These are phyloP conservation scores for Fusarium verrucosum DNA, from an alignment of 2,329 filamentous ascomycete species.

Conservation along the genomic window DNA sequence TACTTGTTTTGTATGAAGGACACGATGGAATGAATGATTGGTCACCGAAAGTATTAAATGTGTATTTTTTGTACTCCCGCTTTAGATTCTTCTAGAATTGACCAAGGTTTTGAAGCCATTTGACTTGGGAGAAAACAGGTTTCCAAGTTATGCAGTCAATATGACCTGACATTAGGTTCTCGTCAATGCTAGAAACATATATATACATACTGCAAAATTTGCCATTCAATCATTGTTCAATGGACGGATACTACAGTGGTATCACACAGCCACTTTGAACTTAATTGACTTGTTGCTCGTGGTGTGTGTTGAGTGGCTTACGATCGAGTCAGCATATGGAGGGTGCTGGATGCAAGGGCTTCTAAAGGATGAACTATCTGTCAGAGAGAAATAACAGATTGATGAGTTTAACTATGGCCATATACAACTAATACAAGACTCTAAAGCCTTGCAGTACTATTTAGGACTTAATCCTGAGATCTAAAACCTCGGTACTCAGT, in stretches of 20 bases:
- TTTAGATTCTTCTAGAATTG: neutral
- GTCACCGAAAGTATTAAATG: neutral
- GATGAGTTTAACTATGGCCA: no score
- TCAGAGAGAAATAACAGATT: no score
- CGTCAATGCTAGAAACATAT: neutral
- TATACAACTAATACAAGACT: no score
- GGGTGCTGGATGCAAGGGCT: no score
- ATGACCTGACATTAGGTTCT: neutral
- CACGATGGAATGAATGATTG: constrained; percentile 29
- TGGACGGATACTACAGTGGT: neutral
- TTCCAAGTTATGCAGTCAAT: neutral
- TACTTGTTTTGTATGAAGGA: constrained; percentile 25
- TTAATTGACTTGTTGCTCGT: no score
- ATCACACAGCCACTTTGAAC: neutral
- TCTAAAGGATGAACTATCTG: no score
- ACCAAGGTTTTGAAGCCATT: neutral
- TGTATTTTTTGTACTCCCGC: no score
- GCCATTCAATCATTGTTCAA: neutral
- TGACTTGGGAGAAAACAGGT: neutral
- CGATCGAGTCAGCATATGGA: no score
- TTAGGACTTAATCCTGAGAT: no score
- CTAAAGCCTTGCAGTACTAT: no score
- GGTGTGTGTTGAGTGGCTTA: no score
- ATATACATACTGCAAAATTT: neutral
- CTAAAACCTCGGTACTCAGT: no score